A percentile compares a stretch with the other conserved stretches of the same genome.
These are phyloP conservation scores for Meredithiella fracta DNA, from an alignment of 2,329 filamentous ascomycete species.

Conservation along the genomic window DNA sequence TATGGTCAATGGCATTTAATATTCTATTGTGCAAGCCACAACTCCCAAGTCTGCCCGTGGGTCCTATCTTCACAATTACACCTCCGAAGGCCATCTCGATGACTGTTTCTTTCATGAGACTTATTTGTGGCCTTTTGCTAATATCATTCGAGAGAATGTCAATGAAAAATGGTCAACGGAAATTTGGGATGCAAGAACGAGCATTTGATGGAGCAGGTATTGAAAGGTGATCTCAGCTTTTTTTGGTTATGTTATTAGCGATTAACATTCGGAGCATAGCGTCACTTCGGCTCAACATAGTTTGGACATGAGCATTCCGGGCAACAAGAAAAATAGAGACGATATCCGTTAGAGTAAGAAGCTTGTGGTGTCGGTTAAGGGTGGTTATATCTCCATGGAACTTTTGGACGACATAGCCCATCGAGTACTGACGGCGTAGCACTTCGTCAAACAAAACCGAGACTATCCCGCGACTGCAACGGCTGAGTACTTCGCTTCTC, in stretches of 20 bases:
- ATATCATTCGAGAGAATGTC: too few species aligned
- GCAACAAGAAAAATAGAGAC: slow-evolving; percentile 39
- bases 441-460: slow-evolving; percentile 35
- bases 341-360: slow-evolving; percentile 39
- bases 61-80: too few species aligned
- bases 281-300: slow-evolving; percentile 39
- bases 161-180: slow-evolving; percentile 34
- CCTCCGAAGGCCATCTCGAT: too few species aligned
- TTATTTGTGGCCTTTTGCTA: too few species aligned
- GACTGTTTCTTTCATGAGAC: too few species aligned
- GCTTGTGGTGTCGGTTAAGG: slow-evolving; percentile 37
- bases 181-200: slow-evolving; percentile 52
- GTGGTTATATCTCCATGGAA: slow-evolving; percentile 38
- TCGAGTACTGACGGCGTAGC: slow-evolving; percentile 48
- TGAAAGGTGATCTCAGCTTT: slow-evolving; percentile 51
- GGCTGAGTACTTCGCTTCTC: too few species aligned
- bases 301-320: slow-evolving; percentile 71
- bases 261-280: slow-evolving; percentile 1
- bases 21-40: slow-evolving; percentile 38
- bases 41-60: too few species aligned
- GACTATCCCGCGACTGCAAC: slow-evolving; percentile 37
- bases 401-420: slow-evolving; percentile 51
- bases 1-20: slow-evolving; percentile 56
- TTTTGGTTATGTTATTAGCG: slow-evolving; percentile 39
- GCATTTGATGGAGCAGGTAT: slow-evolving; percentile 39